Conservation (phyloP, 1,284 basidiomycete genomes). For the Leccinum subfulvum region DNA sequence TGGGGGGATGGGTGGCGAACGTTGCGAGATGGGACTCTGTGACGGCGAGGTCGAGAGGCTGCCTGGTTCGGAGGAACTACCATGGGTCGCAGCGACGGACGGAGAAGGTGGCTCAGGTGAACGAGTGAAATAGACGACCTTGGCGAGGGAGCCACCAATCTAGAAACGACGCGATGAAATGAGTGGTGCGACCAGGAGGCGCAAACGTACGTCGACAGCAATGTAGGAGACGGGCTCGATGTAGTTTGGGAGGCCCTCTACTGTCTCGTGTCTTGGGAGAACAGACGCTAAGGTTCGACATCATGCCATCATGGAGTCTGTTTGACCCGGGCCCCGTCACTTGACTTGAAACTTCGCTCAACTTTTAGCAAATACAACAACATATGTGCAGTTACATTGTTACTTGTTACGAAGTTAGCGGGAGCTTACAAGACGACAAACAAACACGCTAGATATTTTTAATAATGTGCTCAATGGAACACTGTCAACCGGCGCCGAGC, state of each 20-base stretch:
- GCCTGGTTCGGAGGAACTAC: conserved; percentile 46
- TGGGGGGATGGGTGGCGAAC: conserved; percentile 40
- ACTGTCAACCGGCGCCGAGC: neutral
- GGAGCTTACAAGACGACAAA: too few species aligned
- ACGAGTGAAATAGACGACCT: conserved; percentile 97
- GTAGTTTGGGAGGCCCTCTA: conserved; percentile 87
- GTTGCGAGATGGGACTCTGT: conserved; percentile 31
- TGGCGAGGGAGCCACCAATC: conserved; percentile 97
- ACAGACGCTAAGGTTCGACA: neutral
- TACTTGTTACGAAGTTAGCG: too few species aligned
- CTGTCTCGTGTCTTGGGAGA: conserved; percentile 79
- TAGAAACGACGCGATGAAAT: conserved; percentile 34
- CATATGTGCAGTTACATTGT: too few species aligned
- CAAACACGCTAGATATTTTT: too few species aligned
- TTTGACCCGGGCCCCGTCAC: too few species aligned
- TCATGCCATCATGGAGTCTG: too few species aligned
- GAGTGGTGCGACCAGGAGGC: conserved; percentile 2
- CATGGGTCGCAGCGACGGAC: conserved; percentile 57
- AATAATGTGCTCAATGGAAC: neutral
- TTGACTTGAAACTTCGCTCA: too few species aligned
- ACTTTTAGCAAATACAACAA: too few species aligned
- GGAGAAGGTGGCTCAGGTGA: conserved; percentile 76
- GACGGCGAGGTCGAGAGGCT: conserved; percentile 51
- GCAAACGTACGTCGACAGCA: conserved; percentile 82
- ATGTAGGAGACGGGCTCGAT: conserved; percentile 97